Conservation (phyloP, 148 eudicot genomes). For the Chenopodium berlandieri region DNA sequence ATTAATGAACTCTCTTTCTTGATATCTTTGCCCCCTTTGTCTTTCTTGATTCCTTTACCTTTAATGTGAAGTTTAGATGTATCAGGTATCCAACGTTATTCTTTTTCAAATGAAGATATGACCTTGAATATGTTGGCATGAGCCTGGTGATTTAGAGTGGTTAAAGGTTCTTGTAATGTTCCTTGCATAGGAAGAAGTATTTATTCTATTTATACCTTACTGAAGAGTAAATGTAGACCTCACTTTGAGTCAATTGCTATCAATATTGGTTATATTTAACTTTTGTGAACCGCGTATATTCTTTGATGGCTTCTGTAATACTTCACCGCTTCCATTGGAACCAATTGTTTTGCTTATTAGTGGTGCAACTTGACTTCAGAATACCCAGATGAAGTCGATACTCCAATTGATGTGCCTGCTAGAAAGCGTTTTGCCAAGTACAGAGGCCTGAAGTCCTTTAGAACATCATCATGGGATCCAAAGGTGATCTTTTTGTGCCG, state of each 20-base stretch:
- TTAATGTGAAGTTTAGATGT: no score
- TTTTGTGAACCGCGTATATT: background rate
- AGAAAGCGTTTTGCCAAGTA: slow-evolving; percentile 90
- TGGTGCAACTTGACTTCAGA: slow-evolving; percentile 44
- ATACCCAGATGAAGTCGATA: slow-evolving; percentile 94
- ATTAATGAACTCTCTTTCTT: no score
- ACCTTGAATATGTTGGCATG: no score
- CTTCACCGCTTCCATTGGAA: background rate
- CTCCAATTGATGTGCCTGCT: slow-evolving; percentile 87
- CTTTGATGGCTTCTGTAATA: background rate
- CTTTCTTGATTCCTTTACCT: no score
- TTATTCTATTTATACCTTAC: no score
- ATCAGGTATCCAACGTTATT: no score
- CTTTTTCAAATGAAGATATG: no score
- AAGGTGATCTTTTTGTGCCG: slow-evolving; percentile 46
- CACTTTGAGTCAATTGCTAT: background rate
- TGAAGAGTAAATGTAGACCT: background rate
- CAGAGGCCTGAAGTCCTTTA: slow-evolving; percentile 91
- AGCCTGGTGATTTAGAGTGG: no score
- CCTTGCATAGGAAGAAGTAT: background rate
- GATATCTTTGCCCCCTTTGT: no score
- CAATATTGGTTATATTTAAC: no score
- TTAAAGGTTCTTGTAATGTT: no score
- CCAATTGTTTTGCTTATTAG: background rate
- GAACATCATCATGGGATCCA: slow-evolving; percentile 97